Evolutionary conservation across 441 rosid genomes (phyloP), one percentile per base, ranked within the genome.

Genomic region (Gossypium gossypioides): DNA sequence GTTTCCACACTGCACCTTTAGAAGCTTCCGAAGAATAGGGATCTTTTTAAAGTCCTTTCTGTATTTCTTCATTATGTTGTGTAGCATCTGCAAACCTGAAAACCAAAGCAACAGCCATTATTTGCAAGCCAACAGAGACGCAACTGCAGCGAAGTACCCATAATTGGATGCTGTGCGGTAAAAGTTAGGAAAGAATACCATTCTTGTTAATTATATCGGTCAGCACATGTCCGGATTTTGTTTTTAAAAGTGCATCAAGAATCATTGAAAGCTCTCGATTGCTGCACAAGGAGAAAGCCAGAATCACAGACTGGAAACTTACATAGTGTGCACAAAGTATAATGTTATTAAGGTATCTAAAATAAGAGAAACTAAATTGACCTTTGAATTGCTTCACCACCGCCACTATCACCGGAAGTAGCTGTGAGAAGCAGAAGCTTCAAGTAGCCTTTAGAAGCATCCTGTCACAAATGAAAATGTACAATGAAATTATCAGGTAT

Each of bases 191-290:
- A 69, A 79, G 37, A 68, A 12, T 87, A 92, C 98, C 99, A 81
- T 96, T 96, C 83, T 96, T 96, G 87, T 86, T 90, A 78, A 96
- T 84, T 71, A 96, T 81, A 75, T 96, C 99, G 73, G 79, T 76
- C 79, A 96, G 79, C 69, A 93, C 99, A 48, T 76, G 73, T 78
- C 87, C 80, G 16, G 99, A 96, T 80, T 88, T 92, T 80, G 99
- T 96, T 83, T 96, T 96, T 69, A 96, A 81, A 75, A 92, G 91
- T 25, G 97, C 99, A 84, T 91, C 99, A 71, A 96, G 98, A 75
- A 96, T 91, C 96, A 96, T 96, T 64, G 99, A 96, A 77, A 96
- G 96, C 78, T 92, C 99, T 71, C 97, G 92, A 81, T 90, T 96
- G 86, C 99, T 92, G 93, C 84, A 81, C 77, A 40, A 72, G 50